These are phyloP conservation scores for Coleophoma cylindrospora DNA, from an alignment of 2,329 filamentous ascomycete genomes.

Conservation along the genomic window DNA sequence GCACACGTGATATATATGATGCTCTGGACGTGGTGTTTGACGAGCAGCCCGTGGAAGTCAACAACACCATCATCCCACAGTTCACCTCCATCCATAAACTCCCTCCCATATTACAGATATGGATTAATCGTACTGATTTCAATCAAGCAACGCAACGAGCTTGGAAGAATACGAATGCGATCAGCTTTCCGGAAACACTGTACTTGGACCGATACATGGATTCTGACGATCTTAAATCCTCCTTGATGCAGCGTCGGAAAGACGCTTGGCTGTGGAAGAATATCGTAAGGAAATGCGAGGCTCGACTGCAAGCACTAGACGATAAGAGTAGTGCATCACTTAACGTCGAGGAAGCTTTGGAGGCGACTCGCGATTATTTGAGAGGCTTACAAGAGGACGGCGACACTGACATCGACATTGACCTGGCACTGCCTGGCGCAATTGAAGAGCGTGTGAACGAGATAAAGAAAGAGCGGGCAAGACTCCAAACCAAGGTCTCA, in stretches of 20 bases:
- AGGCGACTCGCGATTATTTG: constrained; percentile 33
- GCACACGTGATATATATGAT: constrained; percentile 65
- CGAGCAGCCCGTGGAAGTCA: constrained; percentile 66
- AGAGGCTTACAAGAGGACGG: constrained; percentile 32
- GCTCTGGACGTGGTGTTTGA: constrained; percentile 85
- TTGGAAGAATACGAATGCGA: constrained; percentile 70
- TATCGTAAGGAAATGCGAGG: constrained; percentile 51
- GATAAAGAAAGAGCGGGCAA: constrained; percentile 41
- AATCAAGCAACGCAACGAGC: constrained; percentile 54
- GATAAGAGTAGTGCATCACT: constrained; percentile 11
- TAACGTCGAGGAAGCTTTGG: constrained; percentile 22
- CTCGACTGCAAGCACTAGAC: constrained; percentile 21
- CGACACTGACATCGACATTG: constrained; percentile 35
- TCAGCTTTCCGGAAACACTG: constrained; percentile 74
- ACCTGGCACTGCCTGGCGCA: constrained; percentile 31
- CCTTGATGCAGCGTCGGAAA: constrained; percentile 59
- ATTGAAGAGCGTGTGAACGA: constrained; percentile 40
- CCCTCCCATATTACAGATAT: constrained; percentile 83
- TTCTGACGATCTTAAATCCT: constrained; percentile 47
- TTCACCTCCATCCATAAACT: constrained; percentile 71
- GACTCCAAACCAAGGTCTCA: constrained; percentile 30
- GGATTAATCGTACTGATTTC: constrained; percentile 78
- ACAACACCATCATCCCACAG: constrained; percentile 50
- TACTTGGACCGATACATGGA: constrained; percentile 89
- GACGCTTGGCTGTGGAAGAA: constrained; percentile 72